Evolutionary conservation across 352 stramenopile species (phyloP).

Genomic region (Pythium myriotylum): DNA sequence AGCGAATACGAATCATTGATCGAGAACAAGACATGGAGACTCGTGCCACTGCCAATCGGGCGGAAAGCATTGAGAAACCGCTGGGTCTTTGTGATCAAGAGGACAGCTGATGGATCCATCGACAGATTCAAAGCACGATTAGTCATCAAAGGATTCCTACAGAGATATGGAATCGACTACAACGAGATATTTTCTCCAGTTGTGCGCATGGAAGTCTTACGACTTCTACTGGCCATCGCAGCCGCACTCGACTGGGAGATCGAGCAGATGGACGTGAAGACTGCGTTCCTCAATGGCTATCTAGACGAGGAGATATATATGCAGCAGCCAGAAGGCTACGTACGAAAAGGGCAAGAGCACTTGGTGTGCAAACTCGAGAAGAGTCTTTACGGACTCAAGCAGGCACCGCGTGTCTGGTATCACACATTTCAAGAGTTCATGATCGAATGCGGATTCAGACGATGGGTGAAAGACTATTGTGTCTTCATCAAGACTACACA

Average conservation of each 20-base stretch:
- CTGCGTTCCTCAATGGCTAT: constrained; percentile 10
- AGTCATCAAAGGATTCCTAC: too few relatives aligned
- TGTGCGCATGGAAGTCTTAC: too few relatives aligned
- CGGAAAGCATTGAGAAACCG: constrained; percentile 15
- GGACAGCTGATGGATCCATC: too few relatives aligned
- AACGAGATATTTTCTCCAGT: too few relatives aligned
- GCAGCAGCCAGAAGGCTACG: constrained; percentile 15
- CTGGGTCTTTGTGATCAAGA: too few relatives aligned
- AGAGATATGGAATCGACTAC: too few relatives aligned
- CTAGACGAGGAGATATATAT: constrained; percentile 19
- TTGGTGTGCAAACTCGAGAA: constrained; percentile 19
- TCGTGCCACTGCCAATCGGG: constrained; percentile 6
- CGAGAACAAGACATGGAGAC: constrained; percentile 12
- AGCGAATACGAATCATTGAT: constrained; percentile 12
- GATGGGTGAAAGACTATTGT: constrained; percentile 26
- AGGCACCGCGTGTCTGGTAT: constrained; percentile 22
- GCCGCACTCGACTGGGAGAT: too few relatives aligned
- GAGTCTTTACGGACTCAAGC: constrained; percentile 28
- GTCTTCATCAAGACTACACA: constrained; percentile 17
- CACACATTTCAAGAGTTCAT: constrained; percentile 14
- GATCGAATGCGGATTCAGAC: constrained; percentile 12
- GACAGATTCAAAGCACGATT: too few relatives aligned
- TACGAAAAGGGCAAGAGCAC: not conserved
- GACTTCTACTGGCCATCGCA: too few relatives aligned
- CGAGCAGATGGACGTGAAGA: constrained; percentile 21